These are phyloP conservation scores for Globisporangium irregulare DNA, from an alignment of 352 stramenopile species.

Conservation along the genomic window DNA sequence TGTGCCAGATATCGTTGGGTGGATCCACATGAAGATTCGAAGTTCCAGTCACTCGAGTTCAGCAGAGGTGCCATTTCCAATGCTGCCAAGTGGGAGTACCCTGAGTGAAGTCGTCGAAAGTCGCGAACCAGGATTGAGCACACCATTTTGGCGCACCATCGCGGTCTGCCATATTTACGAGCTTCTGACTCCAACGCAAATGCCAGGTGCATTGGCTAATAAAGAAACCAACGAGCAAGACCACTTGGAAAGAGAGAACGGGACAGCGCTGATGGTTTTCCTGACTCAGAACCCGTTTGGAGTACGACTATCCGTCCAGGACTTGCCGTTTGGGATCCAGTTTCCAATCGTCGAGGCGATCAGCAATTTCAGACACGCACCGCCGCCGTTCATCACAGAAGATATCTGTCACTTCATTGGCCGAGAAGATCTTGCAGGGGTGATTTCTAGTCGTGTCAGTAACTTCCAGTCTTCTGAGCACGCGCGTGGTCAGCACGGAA, in stretches of 20 bases:
- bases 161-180: slow-evolving; percentile 47
- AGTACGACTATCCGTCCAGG: slow-evolving; percentile 36
- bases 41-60: not conserved
- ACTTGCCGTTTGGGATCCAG: slow-evolving; percentile 56
- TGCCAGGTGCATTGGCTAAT: not conserved
- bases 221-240: slow-evolving; percentile 3
- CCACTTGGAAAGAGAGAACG: not conserved
- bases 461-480: not conserved
- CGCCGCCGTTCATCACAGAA: slow-evolving; percentile 52
- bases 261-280: slow-evolving; percentile 46
- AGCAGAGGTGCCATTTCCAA: slow-evolving; percentile 24
- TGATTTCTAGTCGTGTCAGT: not conserved
- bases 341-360: slow-evolving; percentile 61
- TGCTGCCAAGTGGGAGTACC: slow-evolving; percentile 14
- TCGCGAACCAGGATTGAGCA: not conserved
- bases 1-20: slow-evolving; percentile 51
- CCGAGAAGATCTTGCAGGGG: slow-evolving; percentile 52
- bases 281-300: slow-evolving; percentile 41
- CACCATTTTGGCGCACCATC: slow-evolving; percentile 28
- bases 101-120: not conserved
- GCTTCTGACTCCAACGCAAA: slow-evolving; percentile 23
- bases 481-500: not conserved
- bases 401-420: slow-evolving; percentile 57
- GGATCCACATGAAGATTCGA: slow-evolving; percentile 35
- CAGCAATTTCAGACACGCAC: slow-evolving; percentile 51